Evolutionary conservation across 2,329 filamentous ascomycete genomes (phyloP), one percentile per base, ranked within the genome.

Genomic region (Sporothrix globosa): DNA sequence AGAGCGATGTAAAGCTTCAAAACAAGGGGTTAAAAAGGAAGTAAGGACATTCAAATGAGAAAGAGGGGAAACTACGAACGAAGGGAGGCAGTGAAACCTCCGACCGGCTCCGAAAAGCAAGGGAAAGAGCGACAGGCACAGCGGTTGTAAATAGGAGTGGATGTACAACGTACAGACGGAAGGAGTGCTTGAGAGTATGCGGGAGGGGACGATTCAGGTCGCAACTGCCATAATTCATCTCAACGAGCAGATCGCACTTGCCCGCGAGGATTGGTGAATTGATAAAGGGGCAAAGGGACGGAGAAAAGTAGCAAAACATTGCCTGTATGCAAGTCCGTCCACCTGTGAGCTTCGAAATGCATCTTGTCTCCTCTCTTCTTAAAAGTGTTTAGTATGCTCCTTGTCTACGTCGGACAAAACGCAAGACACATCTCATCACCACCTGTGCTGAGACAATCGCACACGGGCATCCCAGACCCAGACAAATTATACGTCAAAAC

Each of bases 401-500:
- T n/a, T 44, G n/a, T 17, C 39, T 46, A 7, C 41, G 24, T 46
- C n/a, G 11, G 30, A 44, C 58, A 44, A 11, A 41, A 21, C 30
- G 41, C 56, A 44, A 61, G 58, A 61, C 21, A 61, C 58, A 61
- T 14, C 24, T 44, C 61, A 50, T 27, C 44, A 50, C 34, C 24
- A 65, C 44, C 41, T 50, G 44, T 24, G 44, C 56, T n/a, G 46
- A 54, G 68, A 52, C 56, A 48, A 39, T 60, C 56, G 39, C 52
- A 68, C 56, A 5, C 4, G 19, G 19, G 24, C 56, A 39, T 19
- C 13, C 41, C 14, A 44, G 41, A 2, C 24, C 44, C 41, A 65
- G 44, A 52, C 65, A 66, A 41, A 48, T 60, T 50, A 46, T 34
- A 69, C 52, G 67, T 53, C 70, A 71, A 69, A 71, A 69, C 54